A percentile compares a stretch with the other conserved stretches of the same genome.
These are phyloP conservation scores for Alliaria petiolata DNA, from an alignment of 345 rosid genomes.

Conservation along the genomic window DNA sequence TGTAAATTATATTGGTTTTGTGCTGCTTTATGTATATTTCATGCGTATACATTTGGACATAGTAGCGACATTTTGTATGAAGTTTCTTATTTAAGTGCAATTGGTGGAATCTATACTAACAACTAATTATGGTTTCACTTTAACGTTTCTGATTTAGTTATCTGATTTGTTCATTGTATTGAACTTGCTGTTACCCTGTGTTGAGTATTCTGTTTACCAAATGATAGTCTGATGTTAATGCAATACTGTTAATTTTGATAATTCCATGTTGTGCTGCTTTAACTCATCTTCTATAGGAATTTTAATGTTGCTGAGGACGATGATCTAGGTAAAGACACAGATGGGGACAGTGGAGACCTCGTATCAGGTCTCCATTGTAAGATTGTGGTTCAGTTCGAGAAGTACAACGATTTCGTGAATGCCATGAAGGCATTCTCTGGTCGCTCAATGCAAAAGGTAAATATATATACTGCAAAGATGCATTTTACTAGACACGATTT, in stretches of 20 bases:
- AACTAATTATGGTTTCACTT: neutral
- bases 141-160: neutral
- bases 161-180: neutral
- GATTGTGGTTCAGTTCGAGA: constrained; percentile 88
- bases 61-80: neutral
- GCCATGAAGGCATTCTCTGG: constrained; percentile 77
- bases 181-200: neutral
- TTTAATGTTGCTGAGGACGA: constrained; percentile 83
- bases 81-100: neutral
- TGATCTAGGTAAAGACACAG: constrained; percentile 51
- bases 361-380: constrained; percentile 88
- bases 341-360: constrained; percentile 44
- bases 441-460: constrained; percentile 81
- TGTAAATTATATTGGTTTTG: neutral
- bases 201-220: neutral
- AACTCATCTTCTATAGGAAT: constrained; percentile 53
- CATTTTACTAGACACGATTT: constrained; percentile 1
- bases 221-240: neutral
- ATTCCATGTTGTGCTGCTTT: constrained; percentile 20
- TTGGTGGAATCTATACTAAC: neutral
- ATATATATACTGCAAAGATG: neutral
- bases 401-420: constrained; percentile 58
- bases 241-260: neutral
- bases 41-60: neutral
- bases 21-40: neutral